Evolutionary conservation across 371 early-diverging fungal genomes (phyloP), one percentile per base, ranked within the genome.

Genomic region (Apophysomyces trapeziformis): DNA sequence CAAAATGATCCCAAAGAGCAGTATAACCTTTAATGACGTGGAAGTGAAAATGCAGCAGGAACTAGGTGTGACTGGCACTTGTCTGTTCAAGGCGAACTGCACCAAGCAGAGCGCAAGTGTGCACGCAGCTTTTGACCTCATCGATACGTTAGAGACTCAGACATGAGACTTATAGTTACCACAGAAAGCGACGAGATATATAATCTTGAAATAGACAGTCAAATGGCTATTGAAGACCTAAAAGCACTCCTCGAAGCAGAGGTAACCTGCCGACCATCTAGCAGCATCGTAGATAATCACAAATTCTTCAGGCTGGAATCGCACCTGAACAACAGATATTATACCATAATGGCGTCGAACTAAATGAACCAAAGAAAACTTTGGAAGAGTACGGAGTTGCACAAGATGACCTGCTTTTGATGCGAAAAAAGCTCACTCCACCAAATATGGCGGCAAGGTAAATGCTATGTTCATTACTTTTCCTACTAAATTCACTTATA

Each of bases 231-330:
- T 58, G 93, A 90, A 69, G 92, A 92, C 75, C 78, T 96, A 47
- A 85, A 89, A 67, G 95, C 94, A 11, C 80, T 95, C 13, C 80
- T 93, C 26, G 95, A 95, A 73, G 89, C 84, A 16, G 94, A 95
- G 79, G 89, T 93, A 85, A 72, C 11, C 9, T 58, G 38, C 38
- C 32, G 9, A 39, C 50, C 54, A 11, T 47, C 12, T 32, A n/a
- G 39, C 7, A 50, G 46, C 11, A 21, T n/a, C 58, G 16, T 21
- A 47, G 44, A 13, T 39, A 26, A 26, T 46, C 12, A 16, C 56
- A 7, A 41, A 14, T 16, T 45, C 2, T 56, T 35, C 62, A 87
- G 89, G 83, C 89, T 64, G 79, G 82, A 5, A 80, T 91, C 37
- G 80, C 91, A 0, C 79, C 86, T 11, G 72, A 46, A 9, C 60